Base-by-base conservation (phyloP, 768 basidiomycete species). In the Pisolithus albus region DNA sequence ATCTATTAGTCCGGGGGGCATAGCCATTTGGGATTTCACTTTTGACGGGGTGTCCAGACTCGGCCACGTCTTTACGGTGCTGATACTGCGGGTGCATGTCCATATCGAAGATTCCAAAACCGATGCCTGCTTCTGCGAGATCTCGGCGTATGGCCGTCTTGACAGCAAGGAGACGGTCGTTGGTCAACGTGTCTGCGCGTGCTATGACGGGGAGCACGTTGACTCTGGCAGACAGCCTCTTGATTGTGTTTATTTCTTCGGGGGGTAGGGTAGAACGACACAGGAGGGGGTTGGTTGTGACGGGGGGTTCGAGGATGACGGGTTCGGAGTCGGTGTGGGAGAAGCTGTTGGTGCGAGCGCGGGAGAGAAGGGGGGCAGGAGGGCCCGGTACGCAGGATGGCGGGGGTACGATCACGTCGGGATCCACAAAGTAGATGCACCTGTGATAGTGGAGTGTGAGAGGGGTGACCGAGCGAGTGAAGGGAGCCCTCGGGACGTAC, bases 171-270 rank as follows among this genome's bases (percentile, higher is more conserved):
- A 92, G 78, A 57, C 88, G 83, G 64, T 91, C 87, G 68, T 86
- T 87, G 48, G 86, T 86, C 57, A 92, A 75, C 54, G 80, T 75
- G 72, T 92, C 90, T 24, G 88, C 87, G 54, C 84, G 79, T 55
- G 88, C 83, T 56, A 92, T 79, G 61, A 92, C 86, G 55, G 90
- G 90, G 57, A 92, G 83, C 53, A 92, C 88, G 67, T 92, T 92
- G 65, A 90, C 88, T 57, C 89, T 80, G 53, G 78, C 76, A 54
- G 89, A 88, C 60, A 92, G 73, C 40, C 84, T 81, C 61, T 86
- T 82, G 65, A 92, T 90, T 55, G 84, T 82, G 59, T 75, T 74
- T 61, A 92, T 84, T 71, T 92, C 89, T 40, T 77, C 70, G 36
- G 75, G 62, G 47, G 87, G 86, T 47, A 90, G 76, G 42, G 83